Evolutionary conservation across 768 basidiomycete species (phyloP).

Genomic region (Lentinula sp.): DNA sequence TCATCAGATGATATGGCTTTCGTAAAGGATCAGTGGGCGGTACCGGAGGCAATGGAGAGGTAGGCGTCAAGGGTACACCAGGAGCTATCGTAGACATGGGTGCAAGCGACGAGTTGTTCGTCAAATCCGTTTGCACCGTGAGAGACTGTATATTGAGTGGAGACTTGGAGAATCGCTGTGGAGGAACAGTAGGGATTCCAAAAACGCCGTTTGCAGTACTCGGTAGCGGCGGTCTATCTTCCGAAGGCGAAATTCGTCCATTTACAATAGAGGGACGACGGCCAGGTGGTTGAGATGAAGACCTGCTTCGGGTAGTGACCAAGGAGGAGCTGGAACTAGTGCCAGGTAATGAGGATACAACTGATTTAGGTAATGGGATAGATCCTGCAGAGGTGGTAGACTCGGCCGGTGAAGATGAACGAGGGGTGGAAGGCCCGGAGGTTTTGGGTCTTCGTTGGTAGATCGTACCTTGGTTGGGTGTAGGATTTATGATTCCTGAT

Average conservation of each 20-base stretch:
- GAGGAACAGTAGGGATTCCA: constrained; percentile 27
- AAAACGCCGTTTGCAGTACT: constrained; percentile 28
- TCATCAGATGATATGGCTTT: constrained; percentile 91
- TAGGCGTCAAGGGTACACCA: constrained; percentile 67
- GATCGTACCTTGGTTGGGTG: constrained; percentile 60
- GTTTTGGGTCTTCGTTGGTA: constrained; percentile 60
- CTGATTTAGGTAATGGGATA: constrained; percentile 25
- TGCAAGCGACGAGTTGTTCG: constrained; percentile 28
- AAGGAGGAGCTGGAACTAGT: constrained; percentile 27
- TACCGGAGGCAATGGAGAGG: constrained; percentile 69
- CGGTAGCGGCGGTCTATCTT: constrained; percentile 50
- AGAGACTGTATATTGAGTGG: constrained; percentile 36
- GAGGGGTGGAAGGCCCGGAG: constrained; percentile 53
- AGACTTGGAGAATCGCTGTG: constrained; percentile 30
- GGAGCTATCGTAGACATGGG: constrained; percentile 41
- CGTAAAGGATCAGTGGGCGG: constrained; percentile 69
- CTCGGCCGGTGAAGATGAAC: constrained; percentile 47
- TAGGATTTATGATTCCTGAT: constrained; percentile 48
- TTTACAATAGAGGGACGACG: constrained; percentile 56
- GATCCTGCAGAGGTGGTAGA: constrained; percentile 39
- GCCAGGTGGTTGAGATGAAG: constrained; percentile 68
- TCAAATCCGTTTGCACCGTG: constrained; percentile 44
- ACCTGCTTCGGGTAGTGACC: constrained; percentile 48
- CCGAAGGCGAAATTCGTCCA: constrained; percentile 46
- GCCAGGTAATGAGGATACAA: constrained; percentile 34